Evolutionary conservation across 1,139 yeast species (phyloP).

Genomic region (Debaryomycetaceae sp.): DNA sequence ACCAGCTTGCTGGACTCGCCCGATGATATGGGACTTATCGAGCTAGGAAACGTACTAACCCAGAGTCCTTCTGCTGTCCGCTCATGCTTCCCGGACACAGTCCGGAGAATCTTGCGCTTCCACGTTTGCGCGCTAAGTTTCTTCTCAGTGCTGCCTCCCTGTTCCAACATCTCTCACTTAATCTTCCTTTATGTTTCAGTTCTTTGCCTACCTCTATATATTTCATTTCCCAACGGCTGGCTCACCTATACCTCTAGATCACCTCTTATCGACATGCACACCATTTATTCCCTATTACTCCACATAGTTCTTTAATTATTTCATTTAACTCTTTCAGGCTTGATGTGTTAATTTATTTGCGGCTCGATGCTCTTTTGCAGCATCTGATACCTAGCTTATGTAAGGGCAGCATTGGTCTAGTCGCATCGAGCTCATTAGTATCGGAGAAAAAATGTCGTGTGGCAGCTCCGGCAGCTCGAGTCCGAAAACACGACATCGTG

Average conservation of each 20-base stretch:
- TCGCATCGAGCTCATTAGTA: too few relatives aligned
- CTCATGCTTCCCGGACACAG: neutral
- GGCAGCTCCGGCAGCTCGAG: too few relatives aligned
- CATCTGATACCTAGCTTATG: neutral
- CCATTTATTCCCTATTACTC: neutral
- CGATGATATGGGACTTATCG: constrained; percentile 2
- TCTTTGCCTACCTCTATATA: neutral
- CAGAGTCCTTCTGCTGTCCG: neutral
- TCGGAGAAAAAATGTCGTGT: too few relatives aligned
- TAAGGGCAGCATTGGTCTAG: neutral
- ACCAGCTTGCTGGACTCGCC: neutral
- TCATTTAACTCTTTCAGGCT: neutral
- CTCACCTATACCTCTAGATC: neutral
- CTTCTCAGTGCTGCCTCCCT: neutral
- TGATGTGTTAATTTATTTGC: neutral
- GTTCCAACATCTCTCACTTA: neutral
- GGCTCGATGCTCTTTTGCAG: neutral
- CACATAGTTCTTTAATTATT: neutral
- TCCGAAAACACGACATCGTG: too few relatives aligned
- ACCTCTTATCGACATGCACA: neutral
- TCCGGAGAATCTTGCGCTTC: neutral
- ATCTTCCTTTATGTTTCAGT: neutral
- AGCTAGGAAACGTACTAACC: neutral
- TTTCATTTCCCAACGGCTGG: neutral
- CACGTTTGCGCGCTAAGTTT: neutral